Evolutionary conservation across 2,329 filamentous ascomycete species (phyloP), one percentile per base, ranked within the genome.

Genomic region (Aspergillaceae sp.): DNA sequence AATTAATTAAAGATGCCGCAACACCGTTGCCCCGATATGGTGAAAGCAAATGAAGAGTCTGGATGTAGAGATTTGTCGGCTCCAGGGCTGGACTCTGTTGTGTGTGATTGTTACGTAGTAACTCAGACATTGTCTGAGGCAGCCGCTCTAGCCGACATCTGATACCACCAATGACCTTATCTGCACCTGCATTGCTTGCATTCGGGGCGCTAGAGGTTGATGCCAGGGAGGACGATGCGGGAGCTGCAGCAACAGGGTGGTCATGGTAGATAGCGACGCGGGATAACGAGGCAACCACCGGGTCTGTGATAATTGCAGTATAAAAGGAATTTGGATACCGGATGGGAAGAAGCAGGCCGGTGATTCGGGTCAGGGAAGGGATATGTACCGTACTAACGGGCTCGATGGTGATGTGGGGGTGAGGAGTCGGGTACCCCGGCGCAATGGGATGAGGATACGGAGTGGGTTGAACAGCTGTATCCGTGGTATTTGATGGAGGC

Each of bases 251-350:
- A 4, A 66, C 56, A 11, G 69, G 66, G 47, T 69, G 62, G 50
- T 76, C 70, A 56, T 75, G 72, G 69, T 80, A 82, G 41, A 80
- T 56, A 3, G 78, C 79, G 38, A 81, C 71, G n/a, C 80, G 71
- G 6, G 80, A 80, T 45, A 83, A 62, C 47, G 74, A 70, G 36
- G 72, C 67, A 45, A 71, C 66, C 40, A 75, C 60, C 2, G 73
- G 68, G 46, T 82, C 78, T 2, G 74, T 71, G 58, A 82, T 69
- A 36, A 74, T 79, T 48, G 79, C 77, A 19, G 72, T 74, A 67
- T 79, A 84, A 69, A 83, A 83, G 11, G 69, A 72, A 41, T 75
- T 72, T 3, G 77, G 74, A 57, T 84, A 84, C 44, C 76, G 72
- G 47, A 83, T 77, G 5, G 80, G 80, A 1, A 84, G 70, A 2